Evolutionary conservation across 352 stramenopile species (phyloP).

Genomic region (Globisporangium recalcitrans): DNA sequence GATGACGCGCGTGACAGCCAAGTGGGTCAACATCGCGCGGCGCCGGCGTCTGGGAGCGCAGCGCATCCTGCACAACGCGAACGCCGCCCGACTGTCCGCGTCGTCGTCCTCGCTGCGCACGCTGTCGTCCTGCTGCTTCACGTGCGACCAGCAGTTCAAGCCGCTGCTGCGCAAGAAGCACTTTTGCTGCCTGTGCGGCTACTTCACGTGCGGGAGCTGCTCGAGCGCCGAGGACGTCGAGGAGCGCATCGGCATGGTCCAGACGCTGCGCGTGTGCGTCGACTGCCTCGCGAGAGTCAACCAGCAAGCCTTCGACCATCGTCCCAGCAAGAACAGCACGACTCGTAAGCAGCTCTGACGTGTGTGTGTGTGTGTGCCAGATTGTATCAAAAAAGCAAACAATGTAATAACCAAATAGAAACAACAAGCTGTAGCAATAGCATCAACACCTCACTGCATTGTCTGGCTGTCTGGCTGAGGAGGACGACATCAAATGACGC

Average conservation of each 20-base stretch:
- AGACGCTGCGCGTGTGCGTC: constrained; percentile 31
- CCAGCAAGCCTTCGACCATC: constrained; percentile 2
- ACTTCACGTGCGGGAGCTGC: constrained; percentile 32
- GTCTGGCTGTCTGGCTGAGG: neutral
- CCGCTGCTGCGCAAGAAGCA: constrained; percentile 23
- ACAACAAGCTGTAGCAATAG: neutral
- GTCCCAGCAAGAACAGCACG: neutral
- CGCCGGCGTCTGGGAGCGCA: constrained; percentile 19
- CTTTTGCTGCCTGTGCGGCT: constrained; percentile 40
- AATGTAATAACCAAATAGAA: neutral
- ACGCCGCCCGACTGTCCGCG: neutral
- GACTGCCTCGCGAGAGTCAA: constrained; percentile 31
- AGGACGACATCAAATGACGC: neutral
- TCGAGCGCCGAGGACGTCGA: constrained; percentile 36
- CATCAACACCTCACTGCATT: neutral
- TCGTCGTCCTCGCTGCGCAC: constrained; percentile 11
- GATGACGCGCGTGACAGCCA: constrained; percentile 14
- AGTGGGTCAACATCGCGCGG: constrained; percentile 18
- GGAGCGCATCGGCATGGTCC: constrained; percentile 35
- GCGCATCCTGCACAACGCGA: constrained; percentile 7
- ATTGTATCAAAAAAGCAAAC: constrained; percentile 7
- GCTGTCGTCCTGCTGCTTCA: constrained; percentile 17
- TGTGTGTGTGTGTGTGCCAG: constrained; percentile 13
- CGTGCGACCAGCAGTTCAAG: constrained; percentile 17
- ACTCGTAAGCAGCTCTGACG: constrained; percentile 8